Base-by-base conservation (phyloP, 1,284 basidiomycete species). In the Tetrapyrgos nigripes region DNA sequence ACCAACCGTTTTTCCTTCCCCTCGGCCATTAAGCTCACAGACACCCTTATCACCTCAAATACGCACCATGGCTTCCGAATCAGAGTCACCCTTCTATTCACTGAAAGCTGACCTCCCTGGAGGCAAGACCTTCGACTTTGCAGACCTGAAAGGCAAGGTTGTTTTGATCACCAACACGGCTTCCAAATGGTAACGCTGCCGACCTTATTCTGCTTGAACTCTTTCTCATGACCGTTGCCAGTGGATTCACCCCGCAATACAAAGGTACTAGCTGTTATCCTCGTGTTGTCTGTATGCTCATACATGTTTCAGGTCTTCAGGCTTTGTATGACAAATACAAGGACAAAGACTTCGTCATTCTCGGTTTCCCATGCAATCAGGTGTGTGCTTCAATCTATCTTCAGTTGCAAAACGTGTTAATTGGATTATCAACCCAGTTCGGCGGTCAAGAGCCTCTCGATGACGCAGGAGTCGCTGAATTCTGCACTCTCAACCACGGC, bases 341-440 rank as follows among this genome's bases (percentile, higher is more conserved):
- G 66, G 87, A 89, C 57, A 80, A 84, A 60, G 91, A 82, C 17
- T 82, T 97, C 55, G 80, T 88, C 59, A 85, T 96, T 66, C 81
- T 97, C 58, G 94, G 95, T 2, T 96, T 96, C 81, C 94, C 94
- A 29, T 96, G 89, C 79, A 96, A 97, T 73, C 94, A 96, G 79
- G 93, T 93, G 60, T 61, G 80, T 51, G 23, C 13, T 17, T 47
- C 31, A 46, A 17, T 10, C 27, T 40, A 28, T 11, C 19, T 52
- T 21, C 45, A 26, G 11, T 37, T 13, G 3, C 6, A 49, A 19
- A 65, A 13, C 52, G 47, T 44, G 21, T 46, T 53, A 10, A 13
- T 21, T 14, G 31, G 33, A 21, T 35, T 9, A 33, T 35, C 4
- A 24, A 47, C 45, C 43, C 28, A 91, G 88, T 92, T 92, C 64